Evolutionary conservation across 495 filamentous ascomycete species (phyloP).

Genomic region (Neurospora sp.): DNA sequence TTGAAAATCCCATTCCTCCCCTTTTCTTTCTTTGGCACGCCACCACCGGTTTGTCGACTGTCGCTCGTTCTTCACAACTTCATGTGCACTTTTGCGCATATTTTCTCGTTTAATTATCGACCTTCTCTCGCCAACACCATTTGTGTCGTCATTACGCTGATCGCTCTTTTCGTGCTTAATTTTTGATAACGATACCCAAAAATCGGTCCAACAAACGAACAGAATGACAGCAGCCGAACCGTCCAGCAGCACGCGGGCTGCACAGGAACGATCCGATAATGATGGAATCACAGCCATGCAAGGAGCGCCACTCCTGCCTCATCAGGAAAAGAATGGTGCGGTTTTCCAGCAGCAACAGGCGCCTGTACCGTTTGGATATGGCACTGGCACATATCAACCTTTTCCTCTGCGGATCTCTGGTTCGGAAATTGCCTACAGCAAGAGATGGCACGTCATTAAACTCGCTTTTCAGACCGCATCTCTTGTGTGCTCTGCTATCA

Average conservation of each 20-base stretch:
- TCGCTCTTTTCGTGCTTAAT: background rate
- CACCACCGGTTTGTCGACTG: background rate
- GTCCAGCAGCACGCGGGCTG: background rate
- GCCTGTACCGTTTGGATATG: background rate
- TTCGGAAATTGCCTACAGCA: slow-evolving; percentile 5
- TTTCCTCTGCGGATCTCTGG: background rate
- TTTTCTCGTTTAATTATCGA: background rate
- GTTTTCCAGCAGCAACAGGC: background rate
- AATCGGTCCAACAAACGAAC: background rate
- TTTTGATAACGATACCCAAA: background rate
- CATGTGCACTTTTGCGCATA: background rate
- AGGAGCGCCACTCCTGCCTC: background rate
- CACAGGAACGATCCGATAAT: background rate
- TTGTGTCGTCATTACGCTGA: background rate
- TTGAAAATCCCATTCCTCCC: background rate
- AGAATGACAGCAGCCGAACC: background rate
- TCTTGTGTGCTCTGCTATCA: slow-evolving; percentile 15
- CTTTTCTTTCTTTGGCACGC: background rate
- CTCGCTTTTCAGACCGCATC: slow-evolving; percentile 19
- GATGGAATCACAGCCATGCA: background rate
- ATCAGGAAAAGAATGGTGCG: background rate
- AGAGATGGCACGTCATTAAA: slow-evolving; percentile 20
- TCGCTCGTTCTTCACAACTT: background rate
- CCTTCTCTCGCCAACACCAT: background rate
- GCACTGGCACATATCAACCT: background rate